Evolutionary conservation across 345 rosid species (phyloP).

Genomic region (Erucastrum elatum): DNA sequence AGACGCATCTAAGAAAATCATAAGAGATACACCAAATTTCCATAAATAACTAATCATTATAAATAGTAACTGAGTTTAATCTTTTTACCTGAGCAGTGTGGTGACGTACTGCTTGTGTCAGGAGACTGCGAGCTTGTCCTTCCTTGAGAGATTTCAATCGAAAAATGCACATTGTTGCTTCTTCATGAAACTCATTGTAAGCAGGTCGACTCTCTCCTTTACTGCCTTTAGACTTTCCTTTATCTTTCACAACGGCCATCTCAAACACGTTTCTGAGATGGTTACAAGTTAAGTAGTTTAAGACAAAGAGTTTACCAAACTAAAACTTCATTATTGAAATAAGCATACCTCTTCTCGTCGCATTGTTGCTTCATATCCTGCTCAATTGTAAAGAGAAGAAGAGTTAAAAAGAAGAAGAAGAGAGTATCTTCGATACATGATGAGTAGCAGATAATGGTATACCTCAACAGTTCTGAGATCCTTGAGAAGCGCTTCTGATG

Average conservation of each 20-base stretch:
- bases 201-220: conserved; percentile 79
- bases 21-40: conserved; percentile 4
- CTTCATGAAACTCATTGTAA: conserved; percentile 71
- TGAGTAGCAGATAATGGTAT: conserved; percentile 14
- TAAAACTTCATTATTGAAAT: conserved; percentile 4
- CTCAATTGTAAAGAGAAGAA: conserved; percentile 26
- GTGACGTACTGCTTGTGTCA: conserved; percentile 92
- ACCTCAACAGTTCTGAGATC: conserved; percentile 98
- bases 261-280: conserved; percentile 69
- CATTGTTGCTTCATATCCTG: conserved; percentile 99
- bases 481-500: conserved; percentile 86
- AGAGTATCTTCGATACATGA: conserved; percentile 15
- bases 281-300: conserved; percentile 26
- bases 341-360: conserved; percentile 80
- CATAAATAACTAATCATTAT: background rate
- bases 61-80: background rate
- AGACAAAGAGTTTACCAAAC: conserved; percentile 18
- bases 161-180: conserved; percentile 81
- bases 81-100: conserved; percentile 95
- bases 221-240: conserved; percentile 68
- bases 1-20: conserved; percentile 66
- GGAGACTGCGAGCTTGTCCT: conserved; percentile 89
- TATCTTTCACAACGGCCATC: conserved; percentile 72
- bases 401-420: background rate
- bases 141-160: conserved; percentile 90